These are phyloP conservation scores for Nicotiana noctiflora DNA, from an alignment of 257 asterid species.

Conservation along the genomic window DNA sequence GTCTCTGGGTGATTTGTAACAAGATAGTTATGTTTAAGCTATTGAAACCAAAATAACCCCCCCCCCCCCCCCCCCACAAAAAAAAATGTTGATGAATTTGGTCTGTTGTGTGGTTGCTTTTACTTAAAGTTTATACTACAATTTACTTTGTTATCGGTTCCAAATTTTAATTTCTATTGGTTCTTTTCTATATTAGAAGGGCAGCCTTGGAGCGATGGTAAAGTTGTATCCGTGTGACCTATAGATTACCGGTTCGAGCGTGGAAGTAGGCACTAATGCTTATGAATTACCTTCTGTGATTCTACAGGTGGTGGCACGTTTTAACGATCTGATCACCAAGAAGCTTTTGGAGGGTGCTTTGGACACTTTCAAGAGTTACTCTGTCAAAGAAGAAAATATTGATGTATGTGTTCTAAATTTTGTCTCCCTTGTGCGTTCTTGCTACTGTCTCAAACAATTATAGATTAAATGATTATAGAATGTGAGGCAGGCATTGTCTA, in stretches of 20 bases:
- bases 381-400: conserved; percentile 75
- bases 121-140: not conserved
- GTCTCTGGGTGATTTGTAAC: not conserved
- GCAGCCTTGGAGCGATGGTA: too few relatives aligned
- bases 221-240: too few relatives aligned
- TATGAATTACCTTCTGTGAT: conserved; percentile 10
- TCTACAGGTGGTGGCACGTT: conserved; percentile 86
- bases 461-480: not conserved
- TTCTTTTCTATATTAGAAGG: not conserved
- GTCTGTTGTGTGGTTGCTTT: not conserved
- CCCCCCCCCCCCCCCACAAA: too few relatives aligned
- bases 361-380: conserved; percentile 75
- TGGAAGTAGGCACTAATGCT: too few relatives aligned
- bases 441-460: not conserved
- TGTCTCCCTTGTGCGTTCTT: conserved; percentile 52
- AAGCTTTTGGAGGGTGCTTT: conserved; percentile 87
- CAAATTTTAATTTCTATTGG: not conserved
- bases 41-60: too few relatives aligned
- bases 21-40: not conserved
- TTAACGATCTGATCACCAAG: conserved; percentile 86
- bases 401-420: conserved; percentile 50
- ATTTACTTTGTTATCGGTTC: not conserved
- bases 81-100: not conserved
- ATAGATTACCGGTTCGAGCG: too few relatives aligned
- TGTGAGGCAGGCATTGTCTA: not conserved